Percentiles rank a stretch among this genome's conserved stretches.
Evolutionary conservation across 352 stramenopile species (phyloP).

Genomic region (Phytophthora podocarpi): DNA sequence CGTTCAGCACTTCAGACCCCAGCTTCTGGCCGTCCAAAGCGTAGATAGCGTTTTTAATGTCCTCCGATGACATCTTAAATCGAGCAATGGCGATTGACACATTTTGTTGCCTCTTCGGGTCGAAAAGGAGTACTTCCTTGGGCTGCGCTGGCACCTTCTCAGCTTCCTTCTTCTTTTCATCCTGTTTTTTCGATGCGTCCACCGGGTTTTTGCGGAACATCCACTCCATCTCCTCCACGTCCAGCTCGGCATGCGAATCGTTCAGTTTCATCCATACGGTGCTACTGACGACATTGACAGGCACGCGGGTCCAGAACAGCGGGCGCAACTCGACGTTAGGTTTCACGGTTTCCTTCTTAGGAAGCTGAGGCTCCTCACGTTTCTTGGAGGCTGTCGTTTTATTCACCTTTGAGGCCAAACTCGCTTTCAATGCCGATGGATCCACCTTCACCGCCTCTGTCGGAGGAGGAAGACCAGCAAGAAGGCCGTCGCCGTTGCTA

Average conservation of each 20-base stretch:
- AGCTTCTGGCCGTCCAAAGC: constrained; percentile 73
- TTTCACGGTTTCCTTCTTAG: constrained; percentile 88
- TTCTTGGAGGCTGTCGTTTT: constrained; percentile 53
- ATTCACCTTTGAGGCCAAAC: constrained; percentile 56
- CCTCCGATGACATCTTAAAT: constrained; percentile 91
- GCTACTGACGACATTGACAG: constrained; percentile 86
- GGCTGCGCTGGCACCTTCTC: constrained; percentile 44
- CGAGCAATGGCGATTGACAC: constrained; percentile 97
- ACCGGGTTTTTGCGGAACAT: constrained; percentile 88
- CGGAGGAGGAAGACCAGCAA: constrained; percentile 63
- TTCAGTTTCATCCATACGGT: constrained; percentile 89
- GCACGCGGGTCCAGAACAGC: constrained; percentile 90
- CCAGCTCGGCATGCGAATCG: constrained; percentile 66
- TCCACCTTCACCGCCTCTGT: constrained; percentile 76
- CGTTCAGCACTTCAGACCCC: constrained; percentile 85
- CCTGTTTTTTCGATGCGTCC: constrained; percentile 66
- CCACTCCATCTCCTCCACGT: constrained; percentile 88
- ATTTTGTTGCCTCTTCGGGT: constrained; percentile 97
- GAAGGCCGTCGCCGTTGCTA: constrained; percentile 29
- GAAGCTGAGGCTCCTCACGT: constrained; percentile 66
- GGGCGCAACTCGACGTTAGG: constrained; percentile 87
- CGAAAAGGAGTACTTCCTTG: constrained; percentile 90
- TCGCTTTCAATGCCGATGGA: constrained; percentile 62
- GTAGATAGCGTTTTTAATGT: constrained; percentile 90
- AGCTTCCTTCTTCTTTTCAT: constrained; percentile 83